Evolutionary conservation across 148 eudicot genomes (phyloP).

Genomic region (Bassia scoparia): DNA sequence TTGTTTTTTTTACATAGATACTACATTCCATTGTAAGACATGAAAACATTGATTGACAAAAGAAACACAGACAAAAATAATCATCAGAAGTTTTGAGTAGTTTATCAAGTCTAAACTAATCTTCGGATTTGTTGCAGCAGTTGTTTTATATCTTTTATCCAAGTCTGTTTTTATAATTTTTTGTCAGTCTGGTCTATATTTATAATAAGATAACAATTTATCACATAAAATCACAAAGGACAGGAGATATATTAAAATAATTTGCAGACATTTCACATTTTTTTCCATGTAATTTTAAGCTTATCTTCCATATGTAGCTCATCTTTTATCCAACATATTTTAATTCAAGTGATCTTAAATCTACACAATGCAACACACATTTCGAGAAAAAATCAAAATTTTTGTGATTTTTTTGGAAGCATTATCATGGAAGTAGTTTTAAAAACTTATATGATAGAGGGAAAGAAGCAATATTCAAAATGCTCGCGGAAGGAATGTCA

Average conservation of each 20-base stretch:
- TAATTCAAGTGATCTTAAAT: not conserved
- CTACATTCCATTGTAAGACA: not conserved
- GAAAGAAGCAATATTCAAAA: no score
- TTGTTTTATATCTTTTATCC: not conserved
- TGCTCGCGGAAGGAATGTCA: no score
- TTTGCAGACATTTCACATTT: not conserved
- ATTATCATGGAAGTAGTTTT: no score
- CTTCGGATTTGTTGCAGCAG: not conserved
- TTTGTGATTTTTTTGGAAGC: no score
- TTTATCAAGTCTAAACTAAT: not conserved
- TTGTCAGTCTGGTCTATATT: not conserved
- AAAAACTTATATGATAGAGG: no score
- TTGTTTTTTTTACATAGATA: not conserved
- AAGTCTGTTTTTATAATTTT: not conserved
- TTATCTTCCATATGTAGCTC: not conserved
- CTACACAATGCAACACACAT: no score
- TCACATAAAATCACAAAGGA: no score
- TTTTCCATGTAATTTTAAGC: not conserved
- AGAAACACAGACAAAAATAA: not conserved
- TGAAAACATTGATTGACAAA: not conserved
- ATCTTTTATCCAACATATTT: not conserved
- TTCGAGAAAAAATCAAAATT: no score
- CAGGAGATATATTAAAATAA: no score
- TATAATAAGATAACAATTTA: not conserved
- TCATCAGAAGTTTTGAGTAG: not conserved